A percentile compares a stretch with the other conserved stretches of the same genome.
Evolutionary conservation across 306 rosid genomes (phyloP).

Genomic region (Glycyrrhiza uralensis): DNA sequence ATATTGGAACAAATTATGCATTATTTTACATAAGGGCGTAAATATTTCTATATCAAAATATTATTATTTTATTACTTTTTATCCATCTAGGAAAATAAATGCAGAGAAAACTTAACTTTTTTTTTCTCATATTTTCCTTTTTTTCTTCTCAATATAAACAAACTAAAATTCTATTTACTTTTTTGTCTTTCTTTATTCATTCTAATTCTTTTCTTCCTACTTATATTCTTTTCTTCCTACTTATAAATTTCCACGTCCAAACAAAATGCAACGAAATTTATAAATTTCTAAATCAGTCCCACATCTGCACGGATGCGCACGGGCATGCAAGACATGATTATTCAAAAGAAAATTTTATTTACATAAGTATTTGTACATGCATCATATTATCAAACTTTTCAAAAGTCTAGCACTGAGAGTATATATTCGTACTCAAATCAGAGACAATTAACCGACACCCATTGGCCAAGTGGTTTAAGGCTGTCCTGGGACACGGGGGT

Average conservation of each 20-base stretch:
- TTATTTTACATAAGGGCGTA: too few species aligned
- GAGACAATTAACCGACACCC: too few species aligned
- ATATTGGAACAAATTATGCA: too few species aligned
- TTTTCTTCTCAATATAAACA: background rate
- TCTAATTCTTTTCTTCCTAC: background rate
- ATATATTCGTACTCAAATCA: background rate
- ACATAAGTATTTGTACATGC: background rate
- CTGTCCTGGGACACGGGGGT: too few species aligned
- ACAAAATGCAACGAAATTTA: background rate
- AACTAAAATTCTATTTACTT: background rate
- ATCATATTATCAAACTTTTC: conserved; percentile 1
- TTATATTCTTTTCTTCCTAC: background rate
- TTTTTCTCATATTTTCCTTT: background rate
- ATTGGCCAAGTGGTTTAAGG: too few species aligned
- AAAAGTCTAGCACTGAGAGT: conserved; percentile 7
- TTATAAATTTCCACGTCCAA: background rate
- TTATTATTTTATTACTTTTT: too few species aligned
- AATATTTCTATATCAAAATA: too few species aligned
- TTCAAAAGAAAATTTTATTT: background rate
- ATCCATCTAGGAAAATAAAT: too few species aligned
- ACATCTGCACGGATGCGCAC: background rate
- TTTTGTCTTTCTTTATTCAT: background rate
- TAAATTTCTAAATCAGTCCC: background rate
- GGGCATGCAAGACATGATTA: background rate
- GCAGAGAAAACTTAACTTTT: too few species aligned